Evolutionary conservation across 805 yeast genomes (phyloP).

Genomic region (Candida xiaguanensis): DNA sequence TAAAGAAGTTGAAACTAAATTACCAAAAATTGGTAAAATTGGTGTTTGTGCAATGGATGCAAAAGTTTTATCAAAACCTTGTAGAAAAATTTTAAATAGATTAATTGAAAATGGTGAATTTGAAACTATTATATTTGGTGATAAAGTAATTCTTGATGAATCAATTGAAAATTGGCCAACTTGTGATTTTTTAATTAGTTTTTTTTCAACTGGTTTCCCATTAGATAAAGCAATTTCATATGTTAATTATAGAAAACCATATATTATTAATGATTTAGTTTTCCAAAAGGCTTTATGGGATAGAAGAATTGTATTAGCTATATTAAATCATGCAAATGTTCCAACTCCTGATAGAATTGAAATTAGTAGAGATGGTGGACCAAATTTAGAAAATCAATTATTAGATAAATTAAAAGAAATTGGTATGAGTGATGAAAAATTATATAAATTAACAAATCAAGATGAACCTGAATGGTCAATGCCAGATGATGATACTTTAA

Average conservation of each 20-base stretch:
- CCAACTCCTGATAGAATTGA: slow-evolving; percentile 88
- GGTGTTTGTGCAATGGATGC: slow-evolving; percentile 99
- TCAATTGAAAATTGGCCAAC: slow-evolving; percentile 97
- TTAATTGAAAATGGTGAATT: slow-evolving; percentile 91
- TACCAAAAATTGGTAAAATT: slow-evolving; percentile 81
- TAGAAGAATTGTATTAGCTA: slow-evolving; percentile 77
- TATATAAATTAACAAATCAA: slow-evolving; percentile 60
- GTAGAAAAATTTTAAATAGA: slow-evolving; percentile 83
- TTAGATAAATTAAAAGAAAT: slow-evolving; percentile 41
- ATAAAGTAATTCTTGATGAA: slow-evolving; percentile 93
- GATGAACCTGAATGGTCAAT: slow-evolving; percentile 80
- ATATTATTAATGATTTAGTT: slow-evolving; percentile 78
- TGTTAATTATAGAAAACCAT: slow-evolving; percentile 86
- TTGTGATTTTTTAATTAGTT: slow-evolving; percentile 90
- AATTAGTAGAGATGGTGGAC: slow-evolving; percentile 96
- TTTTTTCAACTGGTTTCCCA: slow-evolving; percentile 96
- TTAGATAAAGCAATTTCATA: slow-evolving; percentile 91
- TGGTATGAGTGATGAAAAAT: slow-evolving; percentile 38
- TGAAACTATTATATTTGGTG: slow-evolving; percentile 95
- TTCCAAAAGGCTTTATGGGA: slow-evolving; percentile 98
- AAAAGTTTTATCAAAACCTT: slow-evolving; percentile 93
- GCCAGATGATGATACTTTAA: slow-evolving; percentile 74
- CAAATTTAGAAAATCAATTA: slow-evolving; percentile 64
- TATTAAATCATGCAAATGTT: slow-evolving; percentile 77
- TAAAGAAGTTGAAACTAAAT: slow-evolving; percentile 32